These are phyloP conservation scores for Selaginella tamariscina DNA, from an alignment of 75 land plant species.

Conservation along the genomic window DNA sequence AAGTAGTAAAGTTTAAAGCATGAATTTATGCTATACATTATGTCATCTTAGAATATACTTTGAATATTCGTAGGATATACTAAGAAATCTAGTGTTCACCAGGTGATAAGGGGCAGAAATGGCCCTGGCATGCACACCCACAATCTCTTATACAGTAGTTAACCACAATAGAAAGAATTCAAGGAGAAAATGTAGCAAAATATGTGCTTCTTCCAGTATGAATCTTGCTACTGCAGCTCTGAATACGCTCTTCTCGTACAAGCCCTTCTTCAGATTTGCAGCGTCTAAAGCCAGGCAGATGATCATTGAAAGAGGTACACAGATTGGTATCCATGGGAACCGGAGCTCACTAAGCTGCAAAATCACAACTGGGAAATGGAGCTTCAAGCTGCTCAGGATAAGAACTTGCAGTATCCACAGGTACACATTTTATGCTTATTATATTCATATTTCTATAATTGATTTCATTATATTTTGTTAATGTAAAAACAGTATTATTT, in stretches of 20 bases:
- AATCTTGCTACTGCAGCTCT: conserved; percentile 24
- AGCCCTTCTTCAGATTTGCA: conserved; percentile 40
- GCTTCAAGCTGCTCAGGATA: conserved; percentile 24
- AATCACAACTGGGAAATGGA: conserved; percentile 31
- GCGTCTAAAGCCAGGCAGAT: conserved; percentile 26
- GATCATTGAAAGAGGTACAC: conserved; percentile 28
- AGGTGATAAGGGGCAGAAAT: too few relatives aligned
- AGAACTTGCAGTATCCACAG: conserved; percentile 23
- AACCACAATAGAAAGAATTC: too few relatives aligned
- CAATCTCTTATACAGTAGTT: too few relatives aligned
- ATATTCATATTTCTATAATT: not conserved
- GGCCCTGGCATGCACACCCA: too few relatives aligned
- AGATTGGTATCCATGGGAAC: conserved; percentile 39
- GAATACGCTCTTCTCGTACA: conserved; percentile 31
- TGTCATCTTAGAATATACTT: too few relatives aligned
- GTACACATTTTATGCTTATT: conserved; percentile 13
- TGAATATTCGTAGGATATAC: too few relatives aligned
- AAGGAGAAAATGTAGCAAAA: too few relatives aligned
- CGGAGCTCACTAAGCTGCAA: conserved; percentile 26
- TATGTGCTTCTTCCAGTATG: too few relatives aligned
- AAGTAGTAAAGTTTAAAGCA: too few relatives aligned
- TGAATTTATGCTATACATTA: too few relatives aligned
- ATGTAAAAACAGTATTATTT: conserved; percentile 30
- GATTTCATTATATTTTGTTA: not conserved
- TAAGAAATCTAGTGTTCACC: too few relatives aligned